phyloP scores from a whole-genome alignment of 2,329 filamentous ascomycete species.

The Cladophialophora yegresii region DNA sequence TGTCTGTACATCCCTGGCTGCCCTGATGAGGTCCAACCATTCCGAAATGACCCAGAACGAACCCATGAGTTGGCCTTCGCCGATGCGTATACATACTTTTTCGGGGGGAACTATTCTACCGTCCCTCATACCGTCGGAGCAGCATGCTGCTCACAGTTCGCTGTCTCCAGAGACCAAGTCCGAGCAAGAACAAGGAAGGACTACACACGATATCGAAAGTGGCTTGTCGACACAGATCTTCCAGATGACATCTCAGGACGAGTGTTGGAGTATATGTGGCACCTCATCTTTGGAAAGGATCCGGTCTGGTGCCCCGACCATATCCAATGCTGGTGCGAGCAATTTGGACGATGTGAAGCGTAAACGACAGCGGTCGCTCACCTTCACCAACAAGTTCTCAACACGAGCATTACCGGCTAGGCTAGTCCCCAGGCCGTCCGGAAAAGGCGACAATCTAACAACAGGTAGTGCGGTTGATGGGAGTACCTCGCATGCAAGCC shows the following conservation, averaged over 20 bases:
- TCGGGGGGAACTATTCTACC: conserved; percentile 35
- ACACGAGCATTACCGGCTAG: too few relatives aligned
- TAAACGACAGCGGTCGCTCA: too few relatives aligned
- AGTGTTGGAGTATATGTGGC: conserved; percentile 66
- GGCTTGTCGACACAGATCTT: conserved; percentile 59
- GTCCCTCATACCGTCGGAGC: conserved; percentile 27
- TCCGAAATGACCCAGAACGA: conserved; percentile 39
- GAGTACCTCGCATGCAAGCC: too few relatives aligned
- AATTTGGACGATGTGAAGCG: too few relatives aligned
- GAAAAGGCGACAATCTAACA: too few relatives aligned
- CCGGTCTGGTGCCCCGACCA: too few relatives aligned
- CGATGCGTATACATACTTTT: conserved; percentile 44
- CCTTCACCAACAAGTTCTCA: too few relatives aligned
- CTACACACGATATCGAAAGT: conserved; percentile 61
- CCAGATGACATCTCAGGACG: conserved; percentile 59
- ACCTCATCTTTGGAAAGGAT: conserved; percentile 56
- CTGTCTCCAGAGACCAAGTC: conserved; percentile 60
- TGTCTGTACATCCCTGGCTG: conserved; percentile 63
- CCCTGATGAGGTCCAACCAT: conserved; percentile 23
- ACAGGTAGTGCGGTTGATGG: too few relatives aligned
- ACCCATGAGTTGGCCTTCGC: conserved; percentile 43
- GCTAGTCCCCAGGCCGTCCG: too few relatives aligned
- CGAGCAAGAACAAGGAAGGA: conserved; percentile 54
- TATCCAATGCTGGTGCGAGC: too few relatives aligned
- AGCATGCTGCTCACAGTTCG: conserved; percentile 66